A percentile compares a stretch with the other conserved stretches of the same genome.
These are phyloP conservation scores for Emergomyces orientalis DNA, from an alignment of 2,329 filamentous ascomycete genomes.

Conservation along the genomic window DNA sequence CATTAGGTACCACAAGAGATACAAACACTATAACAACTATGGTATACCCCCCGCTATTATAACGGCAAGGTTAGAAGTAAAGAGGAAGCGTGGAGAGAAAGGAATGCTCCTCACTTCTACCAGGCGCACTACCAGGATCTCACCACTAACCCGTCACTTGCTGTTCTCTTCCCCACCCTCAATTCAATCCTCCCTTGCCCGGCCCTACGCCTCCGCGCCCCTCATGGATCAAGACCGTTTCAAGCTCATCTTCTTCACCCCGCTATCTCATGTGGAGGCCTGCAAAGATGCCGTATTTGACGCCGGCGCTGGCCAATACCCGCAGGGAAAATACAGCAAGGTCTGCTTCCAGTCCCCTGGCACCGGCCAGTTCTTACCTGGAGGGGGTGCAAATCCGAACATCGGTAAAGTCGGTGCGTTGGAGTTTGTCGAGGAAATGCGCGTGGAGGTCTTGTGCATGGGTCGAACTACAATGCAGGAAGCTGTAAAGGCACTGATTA, in stretches of 20 bases:
- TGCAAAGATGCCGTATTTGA: slow-evolving; percentile 37
- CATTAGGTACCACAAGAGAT: too few relatives aligned
- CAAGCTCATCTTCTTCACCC: slow-evolving; percentile 39
- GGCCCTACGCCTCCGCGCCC: background rate
- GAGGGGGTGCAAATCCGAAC: slow-evolving; percentile 31
- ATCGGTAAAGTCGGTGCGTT: slow-evolving; percentile 33
- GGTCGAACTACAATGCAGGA: slow-evolving; percentile 30
- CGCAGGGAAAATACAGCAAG: slow-evolving; percentile 34
- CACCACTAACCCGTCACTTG: background rate
- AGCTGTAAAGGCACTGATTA: slow-evolving; percentile 34
- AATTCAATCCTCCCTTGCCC: background rate
- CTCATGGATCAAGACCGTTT: slow-evolving; percentile 20
- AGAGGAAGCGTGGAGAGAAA: background rate
- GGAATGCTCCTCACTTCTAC: slow-evolving; percentile 4
- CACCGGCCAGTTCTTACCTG: slow-evolving; percentile 36
- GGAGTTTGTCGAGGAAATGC: slow-evolving; percentile 35
- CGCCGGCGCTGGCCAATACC: slow-evolving; percentile 35
- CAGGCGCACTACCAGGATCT: background rate
- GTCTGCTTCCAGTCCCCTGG: slow-evolving; percentile 34
- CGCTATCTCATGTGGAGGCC: slow-evolving; percentile 28
- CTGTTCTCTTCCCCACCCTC: background rate
- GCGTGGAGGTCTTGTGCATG: slow-evolving; percentile 37
- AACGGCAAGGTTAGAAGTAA: background rate
- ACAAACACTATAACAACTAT: background rate
- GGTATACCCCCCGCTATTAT: background rate